Evolutionary conservation across 2,329 filamentous ascomycete genomes (phyloP).

Genomic region (Drechslerella stenobrocha): DNA sequence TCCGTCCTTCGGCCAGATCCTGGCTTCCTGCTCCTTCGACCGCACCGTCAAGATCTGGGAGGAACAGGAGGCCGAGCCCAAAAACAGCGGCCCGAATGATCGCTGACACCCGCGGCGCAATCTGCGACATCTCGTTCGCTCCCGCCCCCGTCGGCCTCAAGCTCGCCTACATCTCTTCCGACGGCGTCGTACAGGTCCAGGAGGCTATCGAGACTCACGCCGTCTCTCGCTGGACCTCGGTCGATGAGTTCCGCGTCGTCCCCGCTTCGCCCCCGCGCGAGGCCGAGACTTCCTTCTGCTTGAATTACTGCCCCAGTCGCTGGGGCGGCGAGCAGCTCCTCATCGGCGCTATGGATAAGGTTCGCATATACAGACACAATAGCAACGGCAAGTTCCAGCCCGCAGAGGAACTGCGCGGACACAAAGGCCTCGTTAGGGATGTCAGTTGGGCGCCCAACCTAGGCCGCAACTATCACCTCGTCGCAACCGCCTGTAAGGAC

Average conservation of each 20-base stretch:
- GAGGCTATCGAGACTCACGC: constrained; percentile 53
- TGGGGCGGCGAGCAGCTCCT: constrained; percentile 62
- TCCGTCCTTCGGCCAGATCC: constrained; percentile 53
- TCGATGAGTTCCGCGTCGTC: constrained; percentile 52
- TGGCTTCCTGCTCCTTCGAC: constrained; percentile 53
- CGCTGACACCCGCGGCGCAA: constrained; percentile 51
- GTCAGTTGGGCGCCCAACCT: constrained; percentile 91
- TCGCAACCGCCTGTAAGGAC: constrained; percentile 92
- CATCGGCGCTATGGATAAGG: constrained; percentile 80
- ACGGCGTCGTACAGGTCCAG: constrained; percentile 52
- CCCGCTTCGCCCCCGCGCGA: constrained; percentile 49
- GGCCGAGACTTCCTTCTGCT: constrained; percentile 52
- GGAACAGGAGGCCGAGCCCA: constrained; percentile 51
- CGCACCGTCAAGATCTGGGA: constrained; percentile 53
- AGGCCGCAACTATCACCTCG: constrained; percentile 82
- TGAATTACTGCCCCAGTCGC: constrained; percentile 52
- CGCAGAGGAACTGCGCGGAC: constrained; percentile 73
- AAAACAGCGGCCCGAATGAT: constrained; percentile 50
- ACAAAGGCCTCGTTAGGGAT: constrained; percentile 78
- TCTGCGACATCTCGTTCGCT: constrained; percentile 53
- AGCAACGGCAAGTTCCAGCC: constrained; percentile 78
- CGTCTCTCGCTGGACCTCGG: constrained; percentile 52
- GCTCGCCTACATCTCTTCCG: constrained; percentile 52
- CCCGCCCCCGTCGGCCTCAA: constrained; percentile 51
- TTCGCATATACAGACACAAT: constrained; percentile 75